These are phyloP conservation scores for Claviceps cyperi DNA, from an alignment of 2,329 filamentous ascomycete genomes.

Conservation along the genomic window DNA sequence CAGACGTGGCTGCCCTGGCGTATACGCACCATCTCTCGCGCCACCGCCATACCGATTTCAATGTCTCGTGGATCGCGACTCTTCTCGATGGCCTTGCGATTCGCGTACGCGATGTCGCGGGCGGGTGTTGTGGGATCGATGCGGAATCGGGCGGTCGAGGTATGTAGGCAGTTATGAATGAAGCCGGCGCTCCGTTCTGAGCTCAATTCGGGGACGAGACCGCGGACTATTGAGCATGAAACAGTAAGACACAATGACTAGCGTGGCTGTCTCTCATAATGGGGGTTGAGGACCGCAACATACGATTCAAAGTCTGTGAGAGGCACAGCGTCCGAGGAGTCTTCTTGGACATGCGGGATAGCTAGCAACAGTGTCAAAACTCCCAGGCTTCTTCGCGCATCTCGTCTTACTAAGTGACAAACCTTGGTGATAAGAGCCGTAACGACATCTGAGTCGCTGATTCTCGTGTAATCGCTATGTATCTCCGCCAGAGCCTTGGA, in stretches of 20 bases:
- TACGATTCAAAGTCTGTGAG: conserved; percentile 2
- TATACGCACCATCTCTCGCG: conserved; percentile 1
- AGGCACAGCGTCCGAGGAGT: not conserved
- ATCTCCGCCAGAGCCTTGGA: not conserved
- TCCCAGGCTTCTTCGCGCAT: not conserved
- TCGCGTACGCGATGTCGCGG: conserved; percentile 1
- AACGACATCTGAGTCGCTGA: conserved; percentile 6
- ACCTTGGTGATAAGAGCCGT: conserved; percentile 6
- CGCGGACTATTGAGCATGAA: not conserved
- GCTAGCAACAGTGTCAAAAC: not conserved
- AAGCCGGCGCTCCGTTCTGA: not conserved
- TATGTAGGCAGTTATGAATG: conserved; percentile 1
- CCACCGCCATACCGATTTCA: not conserved
- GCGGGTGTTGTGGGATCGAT: not conserved
- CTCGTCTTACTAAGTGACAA: not conserved
- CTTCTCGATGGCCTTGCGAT: conserved; percentile 1
- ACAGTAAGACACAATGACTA: not conserved
- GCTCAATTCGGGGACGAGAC: not conserved
- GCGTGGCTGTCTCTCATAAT: too few species aligned
- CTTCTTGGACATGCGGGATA: conserved; percentile 1
- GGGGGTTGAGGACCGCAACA: not conserved
- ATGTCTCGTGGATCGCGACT: not conserved
- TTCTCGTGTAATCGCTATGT: not conserved
- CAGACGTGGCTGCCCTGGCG: not conserved
- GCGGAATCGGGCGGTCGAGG: not conserved